A percentile compares a stretch with the other conserved stretches of the same genome.
These are phyloP conservation scores for Pezicula radicicola DNA, from an alignment of 2,329 filamentous ascomycete species.

Conservation along the genomic window DNA sequence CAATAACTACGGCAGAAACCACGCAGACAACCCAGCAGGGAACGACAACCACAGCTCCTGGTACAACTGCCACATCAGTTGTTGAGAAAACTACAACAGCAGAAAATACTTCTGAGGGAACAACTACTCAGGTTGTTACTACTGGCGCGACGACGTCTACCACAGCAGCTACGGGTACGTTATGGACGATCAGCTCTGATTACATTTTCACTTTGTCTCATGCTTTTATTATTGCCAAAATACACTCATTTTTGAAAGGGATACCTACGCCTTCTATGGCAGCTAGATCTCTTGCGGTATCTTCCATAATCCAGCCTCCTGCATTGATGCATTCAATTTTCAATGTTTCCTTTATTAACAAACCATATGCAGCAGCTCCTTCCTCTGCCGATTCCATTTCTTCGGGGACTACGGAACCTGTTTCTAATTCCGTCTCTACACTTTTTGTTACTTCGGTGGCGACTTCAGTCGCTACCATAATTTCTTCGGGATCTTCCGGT, in stretches of 20 bases:
- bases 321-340: neutral
- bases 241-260: neutral
- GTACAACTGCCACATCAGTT: too few species aligned
- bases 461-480: neutral
- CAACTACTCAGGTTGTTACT: neutral
- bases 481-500: neutral
- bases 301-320: neutral
- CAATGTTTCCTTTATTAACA: neutral
- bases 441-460: too few species aligned
- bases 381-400: neutral
- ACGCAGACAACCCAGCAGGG: too few species aligned
- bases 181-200: neutral
- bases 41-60: too few species aligned
- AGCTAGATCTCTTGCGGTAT: neutral
- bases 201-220: neutral
- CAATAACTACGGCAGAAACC: too few species aligned
- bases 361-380: neutral
- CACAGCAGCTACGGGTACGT: neutral
- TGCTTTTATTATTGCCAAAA: neutral
- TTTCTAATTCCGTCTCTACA: too few species aligned
- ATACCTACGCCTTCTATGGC: neutral
- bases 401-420: too few species aligned
- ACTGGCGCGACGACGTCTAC: neutral
- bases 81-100: neutral
- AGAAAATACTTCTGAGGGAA: neutral